Percentiles rank a stretch among this genome's conserved stretches.
These are phyloP conservation scores for Dothideomycetes sp. DNA, from an alignment of 2,329 filamentous ascomycete genomes.

Conservation along the genomic window DNA sequence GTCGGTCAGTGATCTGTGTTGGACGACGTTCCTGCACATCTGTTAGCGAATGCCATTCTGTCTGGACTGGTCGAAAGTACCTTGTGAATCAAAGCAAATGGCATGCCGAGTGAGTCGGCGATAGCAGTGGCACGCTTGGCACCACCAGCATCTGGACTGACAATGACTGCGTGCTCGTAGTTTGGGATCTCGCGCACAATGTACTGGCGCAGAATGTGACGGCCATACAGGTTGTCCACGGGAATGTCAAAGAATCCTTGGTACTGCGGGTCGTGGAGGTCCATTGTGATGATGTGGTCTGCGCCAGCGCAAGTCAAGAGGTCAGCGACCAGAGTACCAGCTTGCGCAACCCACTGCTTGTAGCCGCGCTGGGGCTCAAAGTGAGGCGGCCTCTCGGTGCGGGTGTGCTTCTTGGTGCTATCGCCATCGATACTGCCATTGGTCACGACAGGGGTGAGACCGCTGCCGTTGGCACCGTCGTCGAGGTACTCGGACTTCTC, in stretches of 20 bases:
- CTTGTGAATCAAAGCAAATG: conserved; percentile 98
- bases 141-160: conserved; percentile 91
- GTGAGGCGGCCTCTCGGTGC: conserved; percentile 40
- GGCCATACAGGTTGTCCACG: conserved; percentile 91
- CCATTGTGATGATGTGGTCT: conserved; percentile 96
- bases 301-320: conserved; percentile 90
- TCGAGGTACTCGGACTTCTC: conserved; percentile 17
- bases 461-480: conserved; percentile 6
- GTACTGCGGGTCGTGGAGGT: conserved; percentile 91
- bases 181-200: conserved; percentile 74
- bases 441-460: conserved; percentile 9
- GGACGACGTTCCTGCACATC: conserved; percentile 67
- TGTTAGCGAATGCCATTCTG: conserved; percentile 10
- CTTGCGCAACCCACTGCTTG: conserved; percentile 97
- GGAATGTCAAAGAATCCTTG: conserved; percentile 99
- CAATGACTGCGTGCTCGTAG: conserved; percentile 78
- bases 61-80: conserved; percentile 34
- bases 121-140: conserved; percentile 94
- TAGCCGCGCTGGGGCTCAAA: conserved; percentile 84
- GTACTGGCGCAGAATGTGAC: conserved; percentile 58
- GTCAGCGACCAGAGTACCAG: conserved; percentile 87
- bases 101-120: conserved; percentile 83
- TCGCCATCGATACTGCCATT: conserved; percentile 50
- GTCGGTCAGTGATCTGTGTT: conserved; percentile 75
- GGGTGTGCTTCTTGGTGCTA: conserved; percentile 40